Evolutionary conservation across 441 rosid species (phyloP).

Genomic region (Caryocar brasiliense): DNA sequence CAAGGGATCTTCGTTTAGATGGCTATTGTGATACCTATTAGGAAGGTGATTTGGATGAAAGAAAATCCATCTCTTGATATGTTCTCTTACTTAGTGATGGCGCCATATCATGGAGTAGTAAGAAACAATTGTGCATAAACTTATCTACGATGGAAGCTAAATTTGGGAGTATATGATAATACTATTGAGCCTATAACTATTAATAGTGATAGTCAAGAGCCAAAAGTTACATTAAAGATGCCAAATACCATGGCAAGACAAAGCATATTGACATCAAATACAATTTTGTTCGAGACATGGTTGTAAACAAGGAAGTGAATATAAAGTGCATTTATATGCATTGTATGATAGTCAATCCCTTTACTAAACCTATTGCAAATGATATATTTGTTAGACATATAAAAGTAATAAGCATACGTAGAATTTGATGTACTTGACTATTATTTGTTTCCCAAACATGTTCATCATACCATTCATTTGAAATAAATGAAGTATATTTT

Average conservation of each 20-base stretch:
- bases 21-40: not conserved
- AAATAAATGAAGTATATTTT: too few species aligned
- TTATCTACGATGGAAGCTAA: not conserved
- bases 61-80: not conserved
- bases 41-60: not conserved
- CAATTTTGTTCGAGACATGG: not conserved
- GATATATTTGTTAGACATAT: not conserved
- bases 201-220: not conserved
- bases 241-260: not conserved
- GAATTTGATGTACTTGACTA: too few species aligned
- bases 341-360: not conserved
- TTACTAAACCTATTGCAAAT: not conserved
- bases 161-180: not conserved
- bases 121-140: not conserved
- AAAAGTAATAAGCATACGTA: not conserved
- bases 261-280: not conserved
- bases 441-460: too few species aligned
- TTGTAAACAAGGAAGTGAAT: not conserved
- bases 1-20: not conserved
- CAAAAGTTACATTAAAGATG: not conserved
- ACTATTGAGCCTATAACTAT: not conserved
- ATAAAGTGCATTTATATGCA: not conserved
- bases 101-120: not conserved
- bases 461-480: too few species aligned
- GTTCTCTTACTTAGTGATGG: not conserved